Evolutionary conservation across 2,329 filamentous ascomycete genomes (phyloP).

Genomic region (Grosmannia penicillata): DNA sequence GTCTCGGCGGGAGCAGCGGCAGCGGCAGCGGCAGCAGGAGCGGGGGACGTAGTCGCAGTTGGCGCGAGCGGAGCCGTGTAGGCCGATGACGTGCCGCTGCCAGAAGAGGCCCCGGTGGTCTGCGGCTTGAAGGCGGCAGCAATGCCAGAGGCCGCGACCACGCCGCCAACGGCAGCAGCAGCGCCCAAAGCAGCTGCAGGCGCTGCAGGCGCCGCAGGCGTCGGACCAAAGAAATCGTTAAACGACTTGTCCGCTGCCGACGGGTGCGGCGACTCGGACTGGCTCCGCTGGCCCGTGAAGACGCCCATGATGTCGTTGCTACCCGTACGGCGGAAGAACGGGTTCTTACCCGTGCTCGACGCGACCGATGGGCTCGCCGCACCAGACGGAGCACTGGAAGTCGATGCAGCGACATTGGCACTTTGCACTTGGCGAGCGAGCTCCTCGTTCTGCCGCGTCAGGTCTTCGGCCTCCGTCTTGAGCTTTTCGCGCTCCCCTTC

Average conservation of each 20-base stretch:
- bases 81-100: conserved; percentile 36
- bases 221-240: conserved; percentile 71
- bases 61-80: conserved; percentile 29
- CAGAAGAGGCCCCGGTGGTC: conserved; percentile 39
- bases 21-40: too few relatives aligned
- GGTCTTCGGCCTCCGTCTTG: conserved; percentile 60
- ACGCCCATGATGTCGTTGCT: conserved; percentile 45
- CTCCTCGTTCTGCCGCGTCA: conserved; percentile 48
- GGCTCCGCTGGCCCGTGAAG: conserved; percentile 27
- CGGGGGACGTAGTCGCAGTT: conserved; percentile 35
- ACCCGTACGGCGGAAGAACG: conserved; percentile 69
- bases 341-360: conserved; percentile 69
- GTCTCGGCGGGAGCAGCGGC: too few relatives aligned
- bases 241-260: conserved; percentile 53
- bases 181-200: conserved; percentile 15
- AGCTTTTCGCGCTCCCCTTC: conserved; percentile 82
- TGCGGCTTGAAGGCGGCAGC: conserved; percentile 44
- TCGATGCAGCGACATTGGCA: conserved; percentile 23
- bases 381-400: conserved; percentile 21
- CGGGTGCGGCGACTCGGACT: conserved; percentile 18
- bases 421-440: conserved; percentile 33
- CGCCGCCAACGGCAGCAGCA: not conserved
- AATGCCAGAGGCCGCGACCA: not conserved
- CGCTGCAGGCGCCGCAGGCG: conserved; percentile 17
- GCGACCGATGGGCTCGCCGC: conserved; percentile 53